Conservation (phyloP, 2,329 filamentous ascomycete genomes). For the Tolypocladium album region DNA sequence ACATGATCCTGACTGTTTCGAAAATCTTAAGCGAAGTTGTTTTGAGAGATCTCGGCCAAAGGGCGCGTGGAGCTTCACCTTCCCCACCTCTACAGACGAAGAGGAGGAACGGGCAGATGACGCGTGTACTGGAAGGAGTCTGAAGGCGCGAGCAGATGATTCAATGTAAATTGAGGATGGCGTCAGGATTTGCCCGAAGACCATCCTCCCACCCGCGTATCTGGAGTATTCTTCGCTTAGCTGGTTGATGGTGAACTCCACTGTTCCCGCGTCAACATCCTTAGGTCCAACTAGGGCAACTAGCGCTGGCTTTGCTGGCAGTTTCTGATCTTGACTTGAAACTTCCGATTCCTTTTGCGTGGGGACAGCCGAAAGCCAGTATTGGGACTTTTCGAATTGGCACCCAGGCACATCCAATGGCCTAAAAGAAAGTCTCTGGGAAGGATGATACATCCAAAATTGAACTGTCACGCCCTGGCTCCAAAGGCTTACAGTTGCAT, state of each 20-base stretch:
- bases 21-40: background rate
- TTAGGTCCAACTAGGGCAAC: background rate
- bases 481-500: constrained; percentile 9
- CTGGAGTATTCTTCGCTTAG: background rate
- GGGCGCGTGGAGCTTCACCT: background rate
- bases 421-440: constrained; percentile 3
- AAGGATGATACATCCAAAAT: constrained; percentile 14
- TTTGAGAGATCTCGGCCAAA: background rate
- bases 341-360: background rate
- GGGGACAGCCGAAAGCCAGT: constrained; percentile 11
- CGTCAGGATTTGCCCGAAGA: background rate
- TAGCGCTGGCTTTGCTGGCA: background rate
- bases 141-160: background rate
- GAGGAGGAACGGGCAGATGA: background rate
- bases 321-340: background rate
- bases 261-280: background rate
- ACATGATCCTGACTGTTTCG: background rate
- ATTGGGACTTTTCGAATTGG: constrained; percentile 15
- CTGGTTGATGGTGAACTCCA: background rate
- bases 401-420: constrained; percentile 14
- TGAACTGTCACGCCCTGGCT: constrained; percentile 5
- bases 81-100: background rate
- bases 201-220: background rate
- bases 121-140: background rate
- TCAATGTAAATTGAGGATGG: constrained; percentile 2